Base-by-base conservation (phyloP, 2,329 filamentous ascomycete genomes). In the Plenodomus biglobosus region DNA sequence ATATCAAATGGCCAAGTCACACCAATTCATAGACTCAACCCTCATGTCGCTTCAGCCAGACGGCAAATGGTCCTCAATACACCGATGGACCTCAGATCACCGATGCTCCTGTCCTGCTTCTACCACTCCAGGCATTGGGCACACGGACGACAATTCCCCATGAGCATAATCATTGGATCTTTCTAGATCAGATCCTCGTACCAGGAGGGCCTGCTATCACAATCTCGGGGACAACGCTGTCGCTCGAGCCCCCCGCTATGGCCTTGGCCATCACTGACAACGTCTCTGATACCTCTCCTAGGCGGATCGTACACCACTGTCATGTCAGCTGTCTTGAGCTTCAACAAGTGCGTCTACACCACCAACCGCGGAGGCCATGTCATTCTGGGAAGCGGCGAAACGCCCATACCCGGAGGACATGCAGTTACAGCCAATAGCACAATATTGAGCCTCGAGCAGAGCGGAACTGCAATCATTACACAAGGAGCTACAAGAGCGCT, bases 291-390 rank as follows among this genome's bases (percentile, higher is more conserved):
- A 0, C 53, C 62, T 8, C 48, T 51, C 8, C 52, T 58, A 20
- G 61, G 55, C 19, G 53, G 53, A 13, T 48, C 57, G 8, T 61
- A 56, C 16, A 64, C 66, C 10, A 59, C 58, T 17, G 58, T 61
- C 5, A 47, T 55, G 4, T 53, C 61, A 5, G 64, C 65, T 3
- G 56, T 70, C 5, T 57, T 77, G 24, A 73, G 69, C 3, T 42
- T 76, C 34, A 64, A 68, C 18, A 59, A 64, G 11, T 46, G 65
- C 4, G 61, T 66, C 1, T 75, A 73, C 50, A 76, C 73, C 0
- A 70, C 72, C 3, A 75, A 77, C 50, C 69, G 72, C 11, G 73
- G 73, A 3, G 75, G 74, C 5, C 72, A 75, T 42, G 77, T 74
- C 61, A 64, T 65, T 20, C 59, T 78, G 13, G 66, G 56, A 5